Percentiles rank a stretch among this genome's conserved stretches.
Evolutionary conservation across 208 protist species (phyloP).

Genomic region (Trypanosoma grayi): DNA sequence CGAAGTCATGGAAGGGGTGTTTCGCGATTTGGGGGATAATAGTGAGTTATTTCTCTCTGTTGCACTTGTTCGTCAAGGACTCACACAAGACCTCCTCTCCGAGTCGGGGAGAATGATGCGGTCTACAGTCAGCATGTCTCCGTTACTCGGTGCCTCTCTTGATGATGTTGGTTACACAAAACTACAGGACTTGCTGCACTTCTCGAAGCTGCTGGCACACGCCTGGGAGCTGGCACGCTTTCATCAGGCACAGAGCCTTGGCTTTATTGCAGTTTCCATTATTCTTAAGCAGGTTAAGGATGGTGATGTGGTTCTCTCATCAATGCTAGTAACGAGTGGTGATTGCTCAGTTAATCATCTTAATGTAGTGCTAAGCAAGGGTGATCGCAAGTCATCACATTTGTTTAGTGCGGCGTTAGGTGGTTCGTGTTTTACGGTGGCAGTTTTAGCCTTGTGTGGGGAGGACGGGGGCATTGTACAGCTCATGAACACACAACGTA

Average conservation of each 20-base stretch:
- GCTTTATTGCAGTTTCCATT: slow-evolving; percentile 50
- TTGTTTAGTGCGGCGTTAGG: slow-evolving; percentile 56
- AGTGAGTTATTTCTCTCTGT: slow-evolving; percentile 46
- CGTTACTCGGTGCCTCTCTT: slow-evolving; percentile 39
- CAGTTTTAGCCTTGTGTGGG: slow-evolving; percentile 31
- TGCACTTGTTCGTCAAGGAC: slow-evolving; percentile 35
- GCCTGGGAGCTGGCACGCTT: slow-evolving; percentile 7
- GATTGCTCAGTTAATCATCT: slow-evolving; percentile 28
- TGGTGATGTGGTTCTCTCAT: slow-evolving; percentile 58
- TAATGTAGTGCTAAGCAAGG: slow-evolving; percentile 35
- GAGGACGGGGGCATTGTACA: slow-evolving; percentile 34
- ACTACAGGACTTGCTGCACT: slow-evolving; percentile 16
- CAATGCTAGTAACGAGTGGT: slow-evolving; percentile 50
- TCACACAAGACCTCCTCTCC: slow-evolving; percentile 46
- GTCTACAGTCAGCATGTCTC: slow-evolving; percentile 14
- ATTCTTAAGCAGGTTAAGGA: slow-evolving; percentile 51
- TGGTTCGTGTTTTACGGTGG: slow-evolving; percentile 50
- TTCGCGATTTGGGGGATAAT: slow-evolving; percentile 27
- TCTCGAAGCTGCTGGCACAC: slow-evolving; percentile 20
- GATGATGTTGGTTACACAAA: slow-evolving; percentile 42
- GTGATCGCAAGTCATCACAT: slow-evolving; percentile 27
- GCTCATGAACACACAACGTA: slow-evolving; percentile 54
- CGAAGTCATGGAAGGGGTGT: slow-evolving; percentile 43
- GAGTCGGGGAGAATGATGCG: slow-evolving; percentile 35
- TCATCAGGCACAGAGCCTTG: slow-evolving; percentile 14